Evolutionary conservation across 2,329 filamentous ascomycete species (phyloP), one percentile per base, ranked within the genome.

Genomic region (Monilinia laxa): DNA sequence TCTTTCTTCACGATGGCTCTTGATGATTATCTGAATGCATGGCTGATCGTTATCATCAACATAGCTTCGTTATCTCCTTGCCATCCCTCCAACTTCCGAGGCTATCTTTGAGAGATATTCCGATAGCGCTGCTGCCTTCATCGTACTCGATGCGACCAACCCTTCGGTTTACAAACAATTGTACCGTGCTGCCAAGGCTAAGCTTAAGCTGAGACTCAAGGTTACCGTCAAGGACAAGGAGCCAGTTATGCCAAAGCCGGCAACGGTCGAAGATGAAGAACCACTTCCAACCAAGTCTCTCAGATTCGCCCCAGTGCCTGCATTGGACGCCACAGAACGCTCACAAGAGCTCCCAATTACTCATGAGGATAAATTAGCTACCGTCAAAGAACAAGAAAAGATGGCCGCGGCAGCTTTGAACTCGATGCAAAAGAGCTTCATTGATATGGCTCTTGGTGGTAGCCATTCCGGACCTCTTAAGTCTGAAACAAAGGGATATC

Each of bases 141-240:
- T 98, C 71, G 83, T 85, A 55, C 88, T 99, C 68, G 90, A 97
- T 77, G 82, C 87, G 69, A 83, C 83, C 76, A 96, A 97, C 76
- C 80, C 85, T 11, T 84, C 91, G 56, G 91, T 96, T 75, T 99
- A 97, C 84, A 98, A 97, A 83, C 95, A 97, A 77, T 89, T 99
- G 53, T 94, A 95, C 78, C 90, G 95, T 75, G 95, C 95, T 72
- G 95, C 95, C 71, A 99, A 97, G 83, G 95, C 95, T 49, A 99
- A 99, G 84, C 88, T 93, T 71, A 99, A 98, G 88, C 88, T 99
- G 73, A 93, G 95, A 79, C 86, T 99, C 68, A 91, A 88, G 72
- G 89, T 91, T 49, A 89, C 86, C 20, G 74, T 84, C 45, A 76
- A 75, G 68, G 71, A 77, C 20, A 77, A 79, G 66, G 70, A 78